Base-by-base conservation (phyloP, 2,329 filamentous ascomycete species). In the Colletotrichum tofieldiae region DNA sequence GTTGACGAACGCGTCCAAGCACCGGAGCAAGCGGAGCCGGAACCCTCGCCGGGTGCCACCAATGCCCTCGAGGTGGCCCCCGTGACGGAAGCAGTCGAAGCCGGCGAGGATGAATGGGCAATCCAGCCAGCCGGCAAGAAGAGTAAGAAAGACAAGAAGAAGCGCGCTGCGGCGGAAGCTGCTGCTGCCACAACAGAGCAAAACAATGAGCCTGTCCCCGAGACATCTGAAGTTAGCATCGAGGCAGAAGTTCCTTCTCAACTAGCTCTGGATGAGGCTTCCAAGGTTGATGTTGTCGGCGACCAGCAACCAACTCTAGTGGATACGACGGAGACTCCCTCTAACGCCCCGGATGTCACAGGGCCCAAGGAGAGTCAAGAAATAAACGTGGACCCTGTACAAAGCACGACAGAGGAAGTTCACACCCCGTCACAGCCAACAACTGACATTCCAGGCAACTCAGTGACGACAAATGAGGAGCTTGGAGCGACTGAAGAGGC, bases 341-440 rank as follows among this genome's bases (percentile, higher is more conserved):
- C 18, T n/a, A 59, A 54, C 32, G 23, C 29, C 4, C 18, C 16
- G 41, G 35, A 47, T 18, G 54, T 61, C 2, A 67, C 69, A 41
- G 73, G 71, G 41, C 67, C 77, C 12, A 77, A 78, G 68, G 77
- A 75, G 47, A 64, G 51, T 54, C 67, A 79, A 69, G 78, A 79
- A 71, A n/a, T n/a, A n/a, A 75, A 65, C 20, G 73, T 76, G 47
- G 76, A 12, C 37, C 18, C 56, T 32, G 47, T 52, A 20, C 62
- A 65, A 41, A 49, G 29, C 45, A n/a, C 41, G 20, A n/a, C 23
- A 29, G 70, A 55, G 20, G 65, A 74, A 16, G 32, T 37, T n/a
- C 18, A 58, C 7, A 37, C 43, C 37, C 16, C 41, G 23, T 32
- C 41, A 39, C 41, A 65, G 26, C 32, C 72, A 35, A 29, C 39